These are phyloP conservation scores for Carallia brachiata DNA, from an alignment of 345 rosid species.

Conservation along the genomic window DNA sequence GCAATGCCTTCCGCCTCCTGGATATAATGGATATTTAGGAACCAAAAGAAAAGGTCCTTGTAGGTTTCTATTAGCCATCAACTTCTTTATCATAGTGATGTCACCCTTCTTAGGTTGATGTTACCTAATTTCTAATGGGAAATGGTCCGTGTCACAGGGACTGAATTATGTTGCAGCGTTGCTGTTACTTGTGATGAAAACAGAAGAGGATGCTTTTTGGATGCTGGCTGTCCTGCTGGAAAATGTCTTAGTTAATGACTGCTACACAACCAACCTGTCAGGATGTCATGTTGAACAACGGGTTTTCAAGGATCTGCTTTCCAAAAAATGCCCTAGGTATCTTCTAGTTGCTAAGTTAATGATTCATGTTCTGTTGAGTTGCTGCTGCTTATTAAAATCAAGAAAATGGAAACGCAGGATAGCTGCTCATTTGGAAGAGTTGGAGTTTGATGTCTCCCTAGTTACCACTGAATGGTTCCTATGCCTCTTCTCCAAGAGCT, in stretches of 20 bases:
- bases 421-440: slow-evolving; percentile 79
- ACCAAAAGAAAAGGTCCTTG: neutral
- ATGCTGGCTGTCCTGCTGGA: slow-evolving; percentile 96
- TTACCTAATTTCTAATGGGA: neutral
- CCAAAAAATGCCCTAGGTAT: slow-evolving; percentile 83
- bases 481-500: slow-evolving; percentile 96
- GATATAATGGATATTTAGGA: neutral
- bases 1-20: neutral
- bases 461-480: slow-evolving; percentile 99
- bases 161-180: slow-evolving; percentile 94
- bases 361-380: slow-evolving; percentile 2
- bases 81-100: neutral
- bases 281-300: slow-evolving; percentile 99
- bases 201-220: slow-evolving; percentile 99
- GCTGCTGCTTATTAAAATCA: slow-evolving; percentile 4
- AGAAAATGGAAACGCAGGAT: slow-evolving; percentile 51
- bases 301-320: slow-evolving; percentile 90
- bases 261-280: slow-evolving; percentile 87
- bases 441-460: slow-evolving; percentile 95
- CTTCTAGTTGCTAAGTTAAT: neutral
- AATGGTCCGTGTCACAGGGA: slow-evolving; percentile 49
- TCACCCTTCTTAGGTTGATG: no score
- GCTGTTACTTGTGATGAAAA: slow-evolving; percentile 95
- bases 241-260: slow-evolving; percentile 90
- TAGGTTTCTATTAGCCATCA: neutral